These are phyloP conservation scores for Crithidia brevicula DNA, from an alignment of 208 protist species.

Conservation along the genomic window DNA sequence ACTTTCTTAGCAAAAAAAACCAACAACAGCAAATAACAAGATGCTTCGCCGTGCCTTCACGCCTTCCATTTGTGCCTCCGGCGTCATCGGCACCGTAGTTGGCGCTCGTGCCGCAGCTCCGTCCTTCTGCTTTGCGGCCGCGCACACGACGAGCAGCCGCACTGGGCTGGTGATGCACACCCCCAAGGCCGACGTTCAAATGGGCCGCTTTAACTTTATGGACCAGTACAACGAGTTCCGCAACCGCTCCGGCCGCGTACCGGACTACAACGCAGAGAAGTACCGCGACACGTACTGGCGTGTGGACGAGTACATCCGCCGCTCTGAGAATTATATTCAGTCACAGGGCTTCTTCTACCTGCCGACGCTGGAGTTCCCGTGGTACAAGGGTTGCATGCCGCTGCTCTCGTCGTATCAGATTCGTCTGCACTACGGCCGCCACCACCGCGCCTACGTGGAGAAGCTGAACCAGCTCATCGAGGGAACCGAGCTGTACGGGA, in stretches of 20 bases:
- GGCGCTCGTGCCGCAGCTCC: not conserved
- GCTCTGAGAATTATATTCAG: slow-evolving; percentile 78
- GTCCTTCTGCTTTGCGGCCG: slow-evolving; percentile 13
- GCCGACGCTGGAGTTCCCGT: slow-evolving; percentile 90
- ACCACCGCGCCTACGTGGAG: slow-evolving; percentile 91
- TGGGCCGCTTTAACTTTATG: slow-evolving; percentile 83
- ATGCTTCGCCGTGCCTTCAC: slow-evolving; percentile 45
- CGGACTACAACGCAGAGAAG: slow-evolving; percentile 84
- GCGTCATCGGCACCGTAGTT: slow-evolving; percentile 22
- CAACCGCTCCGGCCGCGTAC: slow-evolving; percentile 78
- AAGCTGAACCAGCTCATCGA: slow-evolving; percentile 92
- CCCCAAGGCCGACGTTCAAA: slow-evolving; percentile 76
- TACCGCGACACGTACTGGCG: slow-evolving; percentile 90
- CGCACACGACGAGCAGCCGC: slow-evolving; percentile 9
- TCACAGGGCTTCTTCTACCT: slow-evolving; percentile 90
- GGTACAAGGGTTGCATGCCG: slow-evolving; percentile 90
- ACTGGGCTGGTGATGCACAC: slow-evolving; percentile 67
- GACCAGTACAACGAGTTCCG: slow-evolving; percentile 90
- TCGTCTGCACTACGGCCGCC: slow-evolving; percentile 87
- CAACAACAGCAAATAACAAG: not conserved
- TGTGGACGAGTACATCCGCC: slow-evolving; percentile 88
- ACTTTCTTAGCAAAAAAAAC: not conserved
- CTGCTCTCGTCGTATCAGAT: slow-evolving; percentile 91
- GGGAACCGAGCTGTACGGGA: slow-evolving; percentile 83
- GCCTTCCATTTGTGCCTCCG: slow-evolving; percentile 1